These are phyloP conservation scores for Populus alba DNA, from an alignment of 345 rosid genomes.

Conservation along the genomic window DNA sequence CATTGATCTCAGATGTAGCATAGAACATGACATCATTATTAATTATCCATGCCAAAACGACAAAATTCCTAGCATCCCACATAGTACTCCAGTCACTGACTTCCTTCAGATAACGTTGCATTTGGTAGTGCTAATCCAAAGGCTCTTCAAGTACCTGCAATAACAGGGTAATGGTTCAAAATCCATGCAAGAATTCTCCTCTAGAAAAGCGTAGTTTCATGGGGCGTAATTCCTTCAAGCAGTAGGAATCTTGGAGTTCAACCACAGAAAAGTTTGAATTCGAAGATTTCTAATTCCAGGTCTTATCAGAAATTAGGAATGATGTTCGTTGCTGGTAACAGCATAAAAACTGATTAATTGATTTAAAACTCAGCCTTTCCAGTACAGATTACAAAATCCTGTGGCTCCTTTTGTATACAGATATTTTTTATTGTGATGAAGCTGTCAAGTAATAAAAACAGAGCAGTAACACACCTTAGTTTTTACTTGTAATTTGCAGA, in stretches of 20 bases:
- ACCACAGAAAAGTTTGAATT: background rate
- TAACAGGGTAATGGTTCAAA: conserved; percentile 2
- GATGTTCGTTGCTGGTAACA: background rate
- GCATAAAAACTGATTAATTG: background rate
- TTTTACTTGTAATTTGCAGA: background rate
- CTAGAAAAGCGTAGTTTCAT: background rate
- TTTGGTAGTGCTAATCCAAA: conserved; percentile 29
- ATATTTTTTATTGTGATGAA: background rate
- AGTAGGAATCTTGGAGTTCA: background rate
- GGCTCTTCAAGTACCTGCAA: conserved; percentile 66
- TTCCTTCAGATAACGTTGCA: conserved; percentile 37
- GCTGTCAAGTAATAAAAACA: background rate
- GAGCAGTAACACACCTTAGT: background rate
- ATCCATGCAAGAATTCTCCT: background rate
- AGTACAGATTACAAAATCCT: background rate
- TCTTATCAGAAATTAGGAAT: background rate
- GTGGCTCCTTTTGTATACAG: background rate
- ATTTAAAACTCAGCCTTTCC: background rate
- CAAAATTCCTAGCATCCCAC: conserved; percentile 2
- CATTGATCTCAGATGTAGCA: conserved; percentile 2
- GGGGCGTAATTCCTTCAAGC: background rate
- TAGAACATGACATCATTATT: conserved; percentile 16
- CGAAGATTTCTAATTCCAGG: background rate
- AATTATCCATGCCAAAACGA: conserved; percentile 11
- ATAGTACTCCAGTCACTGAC: conserved; percentile 14